Percentiles rank a stretch among this genome's conserved stretches.
phyloP scores from a whole-genome alignment of 2,329 filamentous ascomycete genomes.

The Pestalotiopsis sp. region DNA sequence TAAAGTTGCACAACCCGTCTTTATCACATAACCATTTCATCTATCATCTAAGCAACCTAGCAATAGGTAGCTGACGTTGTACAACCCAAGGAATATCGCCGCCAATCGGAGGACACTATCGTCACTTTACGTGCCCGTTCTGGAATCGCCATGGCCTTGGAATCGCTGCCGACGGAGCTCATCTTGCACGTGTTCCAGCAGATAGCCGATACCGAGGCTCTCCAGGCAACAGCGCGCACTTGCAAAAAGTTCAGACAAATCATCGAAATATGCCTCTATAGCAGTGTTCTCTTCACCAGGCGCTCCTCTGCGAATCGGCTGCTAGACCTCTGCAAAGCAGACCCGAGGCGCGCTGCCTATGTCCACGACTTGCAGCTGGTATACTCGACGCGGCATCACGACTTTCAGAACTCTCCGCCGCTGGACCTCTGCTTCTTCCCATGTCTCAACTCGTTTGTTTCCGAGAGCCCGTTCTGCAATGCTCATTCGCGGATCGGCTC shows the following conservation, averaged over 20 bases:
- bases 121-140: background rate
- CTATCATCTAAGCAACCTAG: too few relatives aligned
- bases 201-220: background rate
- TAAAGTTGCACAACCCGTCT: too few relatives aligned
- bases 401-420: background rate
- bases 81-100: too few relatives aligned
- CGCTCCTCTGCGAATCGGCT: background rate
- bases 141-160: background rate
- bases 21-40: too few relatives aligned
- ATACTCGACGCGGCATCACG: background rate
- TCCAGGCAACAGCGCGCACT: slow-evolving; percentile 1
- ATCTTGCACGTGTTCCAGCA: slow-evolving; percentile 10
- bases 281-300: background rate
- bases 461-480: slow-evolving; percentile 12
- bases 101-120: background rate
- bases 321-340: background rate
- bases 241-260: background rate
- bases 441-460: slow-evolving; percentile 7
- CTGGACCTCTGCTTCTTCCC: slow-evolving; percentile 2
- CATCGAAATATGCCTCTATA: slow-evolving; percentile 5
- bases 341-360: background rate
- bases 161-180: slow-evolving; percentile 7
- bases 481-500: background rate
- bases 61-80: too few relatives aligned
- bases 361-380: slow-evolving; percentile 1